Evolutionary conservation across 1,139 yeast species (phyloP), one percentile per base, ranked within the genome.

Genomic region (Pichia sp.): DNA sequence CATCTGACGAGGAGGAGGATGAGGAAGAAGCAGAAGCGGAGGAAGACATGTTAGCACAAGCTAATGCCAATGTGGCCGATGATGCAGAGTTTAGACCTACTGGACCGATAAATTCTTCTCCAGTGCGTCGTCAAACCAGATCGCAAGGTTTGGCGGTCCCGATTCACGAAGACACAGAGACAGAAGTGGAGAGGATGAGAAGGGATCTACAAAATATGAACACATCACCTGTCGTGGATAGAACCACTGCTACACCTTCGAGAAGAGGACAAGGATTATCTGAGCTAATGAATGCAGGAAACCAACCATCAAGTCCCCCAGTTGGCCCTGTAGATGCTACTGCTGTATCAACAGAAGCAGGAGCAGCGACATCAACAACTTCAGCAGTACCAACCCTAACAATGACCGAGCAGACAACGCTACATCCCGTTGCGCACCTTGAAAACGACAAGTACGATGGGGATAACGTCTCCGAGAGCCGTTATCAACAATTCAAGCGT

Each of bases 401-500:
- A 8, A 4, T 28, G 16, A 13, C 22, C n/a, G 11, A 19, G 5
- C 31, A 58, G 59, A 11, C 66, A 72, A 32, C 50, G 11, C 32
- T 48, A 18, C 52, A 47, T 33, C 45, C 45, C 3, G 37, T 27
- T 10, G n/a, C n/a, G n/a, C 39, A 19, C 7, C 28, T 33, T 18
- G 49, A 41, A 31, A 46, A 49, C 31, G 39, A 27, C n/a, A 38
- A 39, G n/a, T 46, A 33, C 23, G 40, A 42, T 12, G 47, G 44
- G 3, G 17, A 18, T 8, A 37, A 52, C 37, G 41, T 55, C 19
- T 48, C 61, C n/a, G 45, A 57, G 22, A 49, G 51, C 16, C 50
- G 60, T 34, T 55, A 53, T 42, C 53, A 49, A 22, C 43, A 51
- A 21, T 56, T 52, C 41, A 52, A 51, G 35, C 47, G 44, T 30